phyloP scores from a whole-genome alignment of 1,284 basidiomycete genomes.

The Ganoderma lucidum region DNA sequence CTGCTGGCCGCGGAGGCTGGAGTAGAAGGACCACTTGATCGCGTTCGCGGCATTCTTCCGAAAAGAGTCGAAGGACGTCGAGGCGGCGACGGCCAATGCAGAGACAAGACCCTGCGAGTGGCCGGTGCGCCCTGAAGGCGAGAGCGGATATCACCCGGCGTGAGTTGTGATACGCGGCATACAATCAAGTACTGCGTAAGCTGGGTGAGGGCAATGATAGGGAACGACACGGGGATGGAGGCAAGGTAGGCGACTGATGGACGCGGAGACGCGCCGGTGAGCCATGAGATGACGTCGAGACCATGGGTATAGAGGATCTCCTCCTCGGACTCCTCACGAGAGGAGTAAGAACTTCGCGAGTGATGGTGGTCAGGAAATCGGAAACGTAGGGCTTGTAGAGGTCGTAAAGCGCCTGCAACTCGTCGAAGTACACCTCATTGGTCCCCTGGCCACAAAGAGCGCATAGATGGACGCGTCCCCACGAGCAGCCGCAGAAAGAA shows the following conservation, averaged over 20 bases:
- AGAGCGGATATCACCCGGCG: constrained; percentile 82
- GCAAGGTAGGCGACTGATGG: constrained; percentile 92
- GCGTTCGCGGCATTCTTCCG: constrained; percentile 84
- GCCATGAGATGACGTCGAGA: constrained; percentile 87
- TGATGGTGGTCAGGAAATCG: constrained; percentile 72
- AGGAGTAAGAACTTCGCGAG: constrained; percentile 74
- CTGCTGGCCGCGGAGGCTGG: constrained; percentile 92
- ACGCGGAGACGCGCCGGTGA: constrained; percentile 72
- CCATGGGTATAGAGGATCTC: constrained; percentile 83
- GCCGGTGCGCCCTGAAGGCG: constrained; percentile 88
- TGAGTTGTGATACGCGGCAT: constrained; percentile 77
- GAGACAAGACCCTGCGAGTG: constrained; percentile 98
- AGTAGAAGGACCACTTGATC: constrained; percentile 92
- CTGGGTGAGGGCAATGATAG: constrained; percentile 96
- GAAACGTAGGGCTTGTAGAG: constrained; percentile 89
- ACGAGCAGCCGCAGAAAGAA: constrained; percentile 75
- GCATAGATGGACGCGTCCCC: constrained; percentile 89
- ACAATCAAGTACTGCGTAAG: constrained; percentile 91
- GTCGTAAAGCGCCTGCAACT: constrained; percentile 92
- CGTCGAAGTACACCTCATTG: constrained; percentile 98
- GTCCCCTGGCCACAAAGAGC: constrained; percentile 98
- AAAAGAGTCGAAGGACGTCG: constrained; percentile 79
- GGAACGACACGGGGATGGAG: constrained; percentile 94
- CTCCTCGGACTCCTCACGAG: constrained; percentile 70
- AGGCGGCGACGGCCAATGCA: constrained; percentile 88